Conservation (phyloP, 208 protist genomes). For the Leishmania arabica region DNA sequence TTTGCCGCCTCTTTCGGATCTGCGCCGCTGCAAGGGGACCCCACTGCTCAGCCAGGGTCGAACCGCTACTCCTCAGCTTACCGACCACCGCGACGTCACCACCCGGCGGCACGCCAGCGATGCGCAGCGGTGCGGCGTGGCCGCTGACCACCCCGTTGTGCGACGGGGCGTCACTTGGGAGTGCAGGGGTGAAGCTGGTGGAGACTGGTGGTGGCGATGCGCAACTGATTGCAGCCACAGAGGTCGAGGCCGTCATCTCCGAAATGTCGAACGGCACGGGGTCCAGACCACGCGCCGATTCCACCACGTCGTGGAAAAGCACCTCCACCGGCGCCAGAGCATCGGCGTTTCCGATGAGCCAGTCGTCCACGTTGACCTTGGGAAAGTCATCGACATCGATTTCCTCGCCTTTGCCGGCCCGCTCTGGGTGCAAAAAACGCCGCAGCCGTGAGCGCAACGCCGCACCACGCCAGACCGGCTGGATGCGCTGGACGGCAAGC, state of each 20-base stretch:
- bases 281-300: constrained; percentile 11
- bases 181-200: background rate
- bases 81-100: background rate
- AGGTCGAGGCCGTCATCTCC: background rate
- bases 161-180: background rate
- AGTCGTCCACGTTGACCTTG: constrained; percentile 50
- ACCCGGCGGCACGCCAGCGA: background rate
- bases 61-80: constrained; percentile 3
- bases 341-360: constrained; percentile 16
- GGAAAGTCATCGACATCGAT: constrained; percentile 42
- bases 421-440: constrained; percentile 42
- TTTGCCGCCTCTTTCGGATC: constrained; percentile 76
- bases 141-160: background rate
- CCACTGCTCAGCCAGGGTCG: constrained; percentile 45
- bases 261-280: constrained; percentile 24
- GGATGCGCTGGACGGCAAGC: constrained; percentile 67
- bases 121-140: background rate
- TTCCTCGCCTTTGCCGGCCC: constrained; percentile 34
- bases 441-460: constrained; percentile 65
- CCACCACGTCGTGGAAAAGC: constrained; percentile 52
- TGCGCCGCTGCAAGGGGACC: constrained; percentile 53
- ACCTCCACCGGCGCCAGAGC: constrained; percentile 27
- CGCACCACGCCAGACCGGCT: constrained; percentile 86
- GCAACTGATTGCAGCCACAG: too few relatives aligned
- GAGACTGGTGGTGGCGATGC: background rate